Conservation (phyloP, 2,329 filamentous ascomycete genomes). For the Sclerotinia trifoliorum region DNA sequence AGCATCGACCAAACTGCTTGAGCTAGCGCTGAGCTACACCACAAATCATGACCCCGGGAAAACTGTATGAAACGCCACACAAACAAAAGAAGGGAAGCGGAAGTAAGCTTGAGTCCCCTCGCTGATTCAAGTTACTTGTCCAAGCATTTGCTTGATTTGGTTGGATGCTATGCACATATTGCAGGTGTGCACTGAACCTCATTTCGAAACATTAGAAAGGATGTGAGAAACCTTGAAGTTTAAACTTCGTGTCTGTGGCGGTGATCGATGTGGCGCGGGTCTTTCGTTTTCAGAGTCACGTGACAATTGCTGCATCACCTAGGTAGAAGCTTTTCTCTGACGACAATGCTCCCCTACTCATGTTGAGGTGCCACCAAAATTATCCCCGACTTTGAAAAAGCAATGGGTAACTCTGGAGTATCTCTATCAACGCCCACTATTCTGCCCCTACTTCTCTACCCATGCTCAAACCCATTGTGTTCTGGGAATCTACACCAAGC, state of each 20-base stretch:
- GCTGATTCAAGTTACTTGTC: neutral
- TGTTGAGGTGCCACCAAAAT: no score
- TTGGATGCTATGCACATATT: neutral
- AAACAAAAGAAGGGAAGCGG: neutral
- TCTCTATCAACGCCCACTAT: neutral
- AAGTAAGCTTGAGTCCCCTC: no score
- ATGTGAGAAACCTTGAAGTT: no score
- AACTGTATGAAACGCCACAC: neutral
- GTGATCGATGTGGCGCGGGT: neutral
- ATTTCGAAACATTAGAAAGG: slow-evolving; percentile 1
- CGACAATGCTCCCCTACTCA: no score
- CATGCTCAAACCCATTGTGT: neutral
- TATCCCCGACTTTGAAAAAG: no score
- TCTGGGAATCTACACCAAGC: neutral
- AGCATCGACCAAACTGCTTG: neutral
- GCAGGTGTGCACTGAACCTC: slow-evolving; percentile 6
- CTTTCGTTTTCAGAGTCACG: neutral
- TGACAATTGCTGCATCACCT: neutral
- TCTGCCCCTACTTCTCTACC: neutral
- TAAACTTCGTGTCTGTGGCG: neutral
- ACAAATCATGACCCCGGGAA: neutral
- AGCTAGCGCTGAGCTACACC: neutral
- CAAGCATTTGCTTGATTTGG: neutral
- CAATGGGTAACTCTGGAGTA: neutral
- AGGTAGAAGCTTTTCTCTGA: no score